Percentiles rank a stretch among this genome's conserved stretches.
Evolutionary conservation across 208 protist genomes (phyloP).

Genomic region (Acanthamoeba comandoni): DNA sequence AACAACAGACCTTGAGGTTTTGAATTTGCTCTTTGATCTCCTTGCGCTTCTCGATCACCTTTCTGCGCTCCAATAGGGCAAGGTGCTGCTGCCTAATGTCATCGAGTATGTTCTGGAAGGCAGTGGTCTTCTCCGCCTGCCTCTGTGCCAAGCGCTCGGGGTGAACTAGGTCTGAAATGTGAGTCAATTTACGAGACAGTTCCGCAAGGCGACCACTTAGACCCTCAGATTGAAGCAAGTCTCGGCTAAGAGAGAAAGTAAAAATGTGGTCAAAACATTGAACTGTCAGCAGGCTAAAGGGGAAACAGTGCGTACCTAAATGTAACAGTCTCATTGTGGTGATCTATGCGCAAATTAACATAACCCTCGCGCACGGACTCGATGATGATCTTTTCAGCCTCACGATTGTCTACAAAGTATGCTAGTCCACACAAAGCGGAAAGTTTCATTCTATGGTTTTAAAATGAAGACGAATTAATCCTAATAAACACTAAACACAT

Average conservation of each 20-base stretch:
- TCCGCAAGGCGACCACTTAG: constrained; percentile 27
- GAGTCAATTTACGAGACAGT: constrained; percentile 22
- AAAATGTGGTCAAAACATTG: too few species aligned
- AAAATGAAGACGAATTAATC: too few species aligned
- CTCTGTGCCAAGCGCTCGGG: constrained; percentile 20
- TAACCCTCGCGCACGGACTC: constrained; percentile 46
- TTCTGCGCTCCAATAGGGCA: constrained; percentile 30
- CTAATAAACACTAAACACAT: too few species aligned
- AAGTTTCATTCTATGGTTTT: neutral
- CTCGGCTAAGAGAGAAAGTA: too few species aligned
- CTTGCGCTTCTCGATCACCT: constrained; percentile 65
- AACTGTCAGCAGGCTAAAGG: neutral
- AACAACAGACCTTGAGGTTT: neutral
- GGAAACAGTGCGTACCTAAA: constrained; percentile 1
- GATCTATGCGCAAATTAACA: constrained; percentile 21
- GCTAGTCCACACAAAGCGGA: constrained; percentile 28
- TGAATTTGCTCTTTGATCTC: constrained; percentile 59
- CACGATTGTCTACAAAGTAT: constrained; percentile 32
- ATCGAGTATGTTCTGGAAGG: constrained; percentile 3
- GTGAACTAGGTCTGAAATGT: constrained; percentile 37
- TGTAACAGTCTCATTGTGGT: constrained; percentile 58
- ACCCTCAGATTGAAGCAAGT: neutral
- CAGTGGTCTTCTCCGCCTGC: constrained; percentile 1
- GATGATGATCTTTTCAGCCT: constrained; percentile 21
- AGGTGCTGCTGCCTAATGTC: constrained; percentile 33